Conservation (phyloP, 495 filamentous ascomycete species). For the Aspergillus ostianus region DNA sequence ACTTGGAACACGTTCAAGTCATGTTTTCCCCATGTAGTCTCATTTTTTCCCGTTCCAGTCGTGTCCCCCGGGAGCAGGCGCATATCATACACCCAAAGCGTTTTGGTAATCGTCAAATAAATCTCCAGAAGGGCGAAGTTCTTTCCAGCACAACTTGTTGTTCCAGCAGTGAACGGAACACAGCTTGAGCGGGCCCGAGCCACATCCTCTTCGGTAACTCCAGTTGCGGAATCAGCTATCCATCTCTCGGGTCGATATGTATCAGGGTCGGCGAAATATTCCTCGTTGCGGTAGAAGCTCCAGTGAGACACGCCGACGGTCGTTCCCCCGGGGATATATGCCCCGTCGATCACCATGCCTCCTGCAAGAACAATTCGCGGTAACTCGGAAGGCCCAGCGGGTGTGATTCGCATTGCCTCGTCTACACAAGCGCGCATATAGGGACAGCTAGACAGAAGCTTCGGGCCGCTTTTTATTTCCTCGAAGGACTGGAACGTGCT, state of each 20-base stretch:
- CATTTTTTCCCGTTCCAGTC: constrained; percentile 5
- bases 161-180: constrained; percentile 9
- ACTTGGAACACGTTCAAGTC: constrained; percentile 4
- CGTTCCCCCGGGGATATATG: constrained; percentile 34
- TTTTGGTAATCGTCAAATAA: constrained; percentile 5
- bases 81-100: constrained; percentile 10
- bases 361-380: constrained; percentile 44
- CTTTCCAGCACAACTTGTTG: constrained; percentile 14
- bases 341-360: constrained; percentile 45
- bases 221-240: constrained; percentile 2
- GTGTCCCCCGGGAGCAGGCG: constrained; percentile 6
- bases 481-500: constrained; percentile 22
- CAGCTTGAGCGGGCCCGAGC: constrained; percentile 11
- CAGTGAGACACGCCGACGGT: constrained; percentile 8
- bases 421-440: constrained; percentile 54
- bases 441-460: constrained; percentile 33
- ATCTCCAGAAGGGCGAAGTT: constrained; percentile 10
- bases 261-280: constrained; percentile 6
- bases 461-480: constrained; percentile 32
- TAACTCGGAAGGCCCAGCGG: constrained; percentile 45
- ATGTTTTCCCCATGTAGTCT: neutral
- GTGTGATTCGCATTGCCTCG: constrained; percentile 56
- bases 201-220: constrained; percentile 8
- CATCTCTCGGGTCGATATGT: constrained; percentile 11
- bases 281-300: constrained; percentile 12